phyloP scores from a whole-genome alignment of 176 grass and related monocot species.

The Carex parvula region DNA sequence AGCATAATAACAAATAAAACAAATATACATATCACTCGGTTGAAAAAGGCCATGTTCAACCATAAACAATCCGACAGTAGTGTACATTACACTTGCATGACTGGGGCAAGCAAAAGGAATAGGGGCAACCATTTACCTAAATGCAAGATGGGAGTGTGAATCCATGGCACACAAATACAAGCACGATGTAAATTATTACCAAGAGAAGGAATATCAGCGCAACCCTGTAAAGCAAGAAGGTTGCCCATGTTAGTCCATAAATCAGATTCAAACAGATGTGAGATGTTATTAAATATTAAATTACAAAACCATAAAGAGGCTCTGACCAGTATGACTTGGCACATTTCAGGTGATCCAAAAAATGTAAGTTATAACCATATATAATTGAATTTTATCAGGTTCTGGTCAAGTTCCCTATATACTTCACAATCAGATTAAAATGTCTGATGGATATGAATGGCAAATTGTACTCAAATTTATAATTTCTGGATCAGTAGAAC shows the following conservation, averaged over 20 bases:
- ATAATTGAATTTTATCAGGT: background rate
- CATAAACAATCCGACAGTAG: background rate
- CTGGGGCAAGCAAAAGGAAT: background rate
- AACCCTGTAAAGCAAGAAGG: slow-evolving; percentile 37
- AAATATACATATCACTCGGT: slow-evolving; percentile 20
- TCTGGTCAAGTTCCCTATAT: background rate
- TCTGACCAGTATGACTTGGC: background rate
- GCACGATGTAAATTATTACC: slow-evolving; percentile 71
- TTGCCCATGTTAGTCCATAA: background rate
- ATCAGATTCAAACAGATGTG: background rate
- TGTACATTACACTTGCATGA: slow-evolving; percentile 2
- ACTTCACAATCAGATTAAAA: slow-evolving; percentile 1
- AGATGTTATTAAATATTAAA: background rate
- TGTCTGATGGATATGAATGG: slow-evolving; percentile 8
- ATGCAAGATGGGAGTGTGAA: slow-evolving; percentile 82
- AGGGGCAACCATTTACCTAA: slow-evolving; percentile 30
- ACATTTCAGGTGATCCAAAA: background rate
- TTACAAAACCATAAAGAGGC: background rate
- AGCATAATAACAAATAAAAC: slow-evolving; percentile 25
- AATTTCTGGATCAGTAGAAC: background rate
- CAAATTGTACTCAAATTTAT: slow-evolving; percentile 6
- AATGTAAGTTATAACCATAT: background rate
- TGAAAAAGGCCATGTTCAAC: slow-evolving; percentile 6
- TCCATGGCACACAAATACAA: slow-evolving; percentile 89
- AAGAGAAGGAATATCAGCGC: slow-evolving; percentile 75